Conservation (phyloP, 2,329 filamentous ascomycete genomes). For the Neoascochyta sp. region DNA sequence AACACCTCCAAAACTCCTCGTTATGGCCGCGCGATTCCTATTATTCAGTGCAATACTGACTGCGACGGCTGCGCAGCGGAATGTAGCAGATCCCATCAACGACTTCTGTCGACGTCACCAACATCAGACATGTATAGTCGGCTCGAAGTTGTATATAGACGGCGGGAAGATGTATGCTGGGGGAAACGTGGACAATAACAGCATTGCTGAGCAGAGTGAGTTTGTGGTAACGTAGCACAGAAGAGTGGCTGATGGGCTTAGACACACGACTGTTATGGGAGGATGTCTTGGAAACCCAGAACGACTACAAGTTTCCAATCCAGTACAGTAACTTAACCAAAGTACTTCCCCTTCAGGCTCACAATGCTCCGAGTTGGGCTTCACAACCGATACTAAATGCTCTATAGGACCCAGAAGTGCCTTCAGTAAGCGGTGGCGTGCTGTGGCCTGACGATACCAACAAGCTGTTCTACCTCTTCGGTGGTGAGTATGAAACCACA, state of each 20-base stretch:
- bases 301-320: constrained; percentile 7
- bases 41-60: constrained; percentile 17
- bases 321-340: constrained; percentile 13
- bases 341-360: constrained; percentile 1
- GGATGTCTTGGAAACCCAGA: constrained; percentile 43
- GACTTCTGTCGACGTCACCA: constrained; percentile 31
- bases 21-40: constrained; percentile 1
- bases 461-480: constrained; percentile 59
- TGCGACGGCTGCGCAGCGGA: constrained; percentile 33
- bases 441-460: constrained; percentile 59
- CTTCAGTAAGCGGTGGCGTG: constrained; percentile 43
- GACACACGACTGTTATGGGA: constrained; percentile 54
- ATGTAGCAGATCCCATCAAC: constrained; percentile 10
- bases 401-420: constrained; percentile 49
- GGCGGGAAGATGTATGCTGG: constrained; percentile 53
- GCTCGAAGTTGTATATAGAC: constrained; percentile 57
- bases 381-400: neutral
- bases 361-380: neutral
- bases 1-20: neutral
- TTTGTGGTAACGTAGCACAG: constrained; percentile 12
- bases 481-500: constrained; percentile 49
- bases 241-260: constrained; percentile 16
- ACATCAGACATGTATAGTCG: constrained; percentile 58
- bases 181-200: constrained; percentile 40
- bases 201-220: constrained; percentile 52